phyloP scores from a whole-genome alignment of 1,284 basidiomycete genomes.

The Irpex sp. region DNA sequence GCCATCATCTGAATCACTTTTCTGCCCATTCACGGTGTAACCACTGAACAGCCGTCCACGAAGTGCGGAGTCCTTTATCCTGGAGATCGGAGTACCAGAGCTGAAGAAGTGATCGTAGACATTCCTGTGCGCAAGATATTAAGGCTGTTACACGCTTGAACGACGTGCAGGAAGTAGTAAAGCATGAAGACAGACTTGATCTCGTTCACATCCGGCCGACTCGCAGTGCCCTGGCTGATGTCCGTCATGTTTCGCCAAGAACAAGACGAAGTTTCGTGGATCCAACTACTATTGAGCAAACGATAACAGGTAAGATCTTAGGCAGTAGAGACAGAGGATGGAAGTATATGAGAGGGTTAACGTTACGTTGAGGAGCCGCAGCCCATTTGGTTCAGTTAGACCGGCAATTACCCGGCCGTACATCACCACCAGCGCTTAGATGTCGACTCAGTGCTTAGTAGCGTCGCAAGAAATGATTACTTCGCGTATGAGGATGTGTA shows the following conservation, averaged over 20 bases:
- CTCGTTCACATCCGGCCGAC: slow-evolving; percentile 16
- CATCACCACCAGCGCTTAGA: too few relatives aligned
- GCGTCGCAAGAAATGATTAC: too few relatives aligned
- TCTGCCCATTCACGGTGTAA: not conserved
- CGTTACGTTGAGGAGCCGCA: too few relatives aligned
- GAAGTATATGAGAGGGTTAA: too few relatives aligned
- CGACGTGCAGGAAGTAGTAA: slow-evolving; percentile 10
- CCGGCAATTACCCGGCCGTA: too few relatives aligned
- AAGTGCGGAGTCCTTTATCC: slow-evolving; percentile 61
- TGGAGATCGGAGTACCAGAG: slow-evolving; percentile 50
- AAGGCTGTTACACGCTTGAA: slow-evolving; percentile 19
- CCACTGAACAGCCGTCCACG: slow-evolving; percentile 53
- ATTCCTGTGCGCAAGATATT: slow-evolving; percentile 36
- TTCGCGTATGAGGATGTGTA: too few relatives aligned
- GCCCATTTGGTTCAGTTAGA: too few relatives aligned
- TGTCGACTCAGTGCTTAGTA: too few relatives aligned
- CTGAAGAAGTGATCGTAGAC: slow-evolving; percentile 61
- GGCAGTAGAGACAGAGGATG: too few relatives aligned
- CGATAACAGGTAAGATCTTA: not conserved
- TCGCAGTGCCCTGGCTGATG: not conserved
- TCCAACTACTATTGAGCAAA: not conserved
- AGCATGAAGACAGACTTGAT: slow-evolving; percentile 20
- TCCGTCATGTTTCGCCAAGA: not conserved
- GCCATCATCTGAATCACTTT: not conserved
- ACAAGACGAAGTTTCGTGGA: not conserved